A percentile compares a stretch with the other conserved stretches of the same genome.
phyloP scores from a whole-genome alignment of 441 rosid genomes.

The Capsella rubella region DNA sequence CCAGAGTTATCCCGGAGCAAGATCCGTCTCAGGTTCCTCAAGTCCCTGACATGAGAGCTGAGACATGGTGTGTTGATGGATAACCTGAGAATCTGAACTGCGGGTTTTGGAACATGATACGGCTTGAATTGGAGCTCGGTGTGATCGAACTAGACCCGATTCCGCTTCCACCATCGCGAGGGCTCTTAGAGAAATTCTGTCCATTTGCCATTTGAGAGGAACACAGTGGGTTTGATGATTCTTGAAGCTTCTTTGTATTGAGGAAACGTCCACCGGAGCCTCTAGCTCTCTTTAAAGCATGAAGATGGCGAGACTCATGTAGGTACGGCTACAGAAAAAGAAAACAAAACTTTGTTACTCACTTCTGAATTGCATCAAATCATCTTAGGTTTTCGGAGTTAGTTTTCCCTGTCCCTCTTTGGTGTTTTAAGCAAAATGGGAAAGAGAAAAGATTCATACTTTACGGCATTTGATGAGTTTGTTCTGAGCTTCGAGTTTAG shows the following conservation, averaged over 20 bases:
- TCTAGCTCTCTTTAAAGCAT: constrained; percentile 76
- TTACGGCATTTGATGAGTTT: constrained; percentile 63
- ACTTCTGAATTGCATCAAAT: neutral
- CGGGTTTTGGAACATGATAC: constrained; percentile 45
- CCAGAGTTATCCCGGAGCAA: constrained; percentile 9
- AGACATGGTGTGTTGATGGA: constrained; percentile 46
- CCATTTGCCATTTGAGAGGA: constrained; percentile 43
- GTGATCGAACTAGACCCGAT: constrained; percentile 51
- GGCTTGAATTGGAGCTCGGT: constrained; percentile 41
- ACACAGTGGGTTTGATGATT: constrained; percentile 40
- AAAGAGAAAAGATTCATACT: constrained; percentile 48
- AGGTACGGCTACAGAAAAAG: constrained; percentile 62
- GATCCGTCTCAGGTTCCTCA: constrained; percentile 17
- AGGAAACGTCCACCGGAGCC: constrained; percentile 83
- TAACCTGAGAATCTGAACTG: constrained; percentile 56
- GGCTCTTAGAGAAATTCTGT: constrained; percentile 21
- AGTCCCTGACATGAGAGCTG: constrained; percentile 48
- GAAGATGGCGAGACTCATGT: constrained; percentile 81
- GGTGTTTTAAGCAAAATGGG: constrained; percentile 5
- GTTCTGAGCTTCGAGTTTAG: constrained; percentile 80
- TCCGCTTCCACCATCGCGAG: constrained; percentile 34
- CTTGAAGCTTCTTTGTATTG: constrained; percentile 55
- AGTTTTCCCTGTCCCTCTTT: neutral
- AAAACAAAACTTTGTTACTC: constrained; percentile 17
- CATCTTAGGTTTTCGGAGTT: neutral